Conservation (phyloP, 805 yeast species). For the Hanseniaspora valbyensis region DNA sequence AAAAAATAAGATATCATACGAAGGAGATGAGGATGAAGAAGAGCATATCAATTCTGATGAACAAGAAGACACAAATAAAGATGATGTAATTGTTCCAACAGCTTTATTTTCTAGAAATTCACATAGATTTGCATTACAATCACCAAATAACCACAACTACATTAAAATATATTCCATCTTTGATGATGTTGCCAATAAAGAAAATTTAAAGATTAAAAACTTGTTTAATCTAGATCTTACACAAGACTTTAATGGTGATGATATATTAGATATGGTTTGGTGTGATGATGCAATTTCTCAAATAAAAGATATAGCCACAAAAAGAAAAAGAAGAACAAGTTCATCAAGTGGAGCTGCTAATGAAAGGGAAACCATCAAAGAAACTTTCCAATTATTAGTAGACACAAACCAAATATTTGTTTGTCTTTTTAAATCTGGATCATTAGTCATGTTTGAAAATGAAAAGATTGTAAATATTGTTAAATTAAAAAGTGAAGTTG, state of each 20-base stretch:
- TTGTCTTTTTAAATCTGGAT: slow-evolving; percentile 25
- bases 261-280: slow-evolving; percentile 13
- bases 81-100: slow-evolving; percentile 2
- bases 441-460: slow-evolving; percentile 28
- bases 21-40: slow-evolving; percentile 8
- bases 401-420: slow-evolving; percentile 23
- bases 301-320: slow-evolving; percentile 11
- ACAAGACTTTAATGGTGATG: slow-evolving; percentile 13
- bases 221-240: slow-evolving; percentile 6
- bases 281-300: slow-evolving; percentile 10
- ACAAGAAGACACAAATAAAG: neutral
- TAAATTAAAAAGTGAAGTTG: slow-evolving; percentile 29
- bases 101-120: slow-evolving; percentile 13
- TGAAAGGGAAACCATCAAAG: slow-evolving; percentile 17
- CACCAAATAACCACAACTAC: slow-evolving; percentile 12
- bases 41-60: neutral
- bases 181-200: slow-evolving; percentile 10
- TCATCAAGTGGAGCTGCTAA: neutral
- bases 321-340: slow-evolving; percentile 9
- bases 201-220: slow-evolving; percentile 3
- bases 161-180: slow-evolving; percentile 10
- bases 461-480: slow-evolving; percentile 30
- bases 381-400: slow-evolving; percentile 13
- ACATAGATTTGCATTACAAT: slow-evolving; percentile 14
- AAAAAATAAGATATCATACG: slow-evolving; percentile 3